Conservation (phyloP, 2,329 filamentous ascomycete species). For the Cryphonectria parasitica region DNA sequence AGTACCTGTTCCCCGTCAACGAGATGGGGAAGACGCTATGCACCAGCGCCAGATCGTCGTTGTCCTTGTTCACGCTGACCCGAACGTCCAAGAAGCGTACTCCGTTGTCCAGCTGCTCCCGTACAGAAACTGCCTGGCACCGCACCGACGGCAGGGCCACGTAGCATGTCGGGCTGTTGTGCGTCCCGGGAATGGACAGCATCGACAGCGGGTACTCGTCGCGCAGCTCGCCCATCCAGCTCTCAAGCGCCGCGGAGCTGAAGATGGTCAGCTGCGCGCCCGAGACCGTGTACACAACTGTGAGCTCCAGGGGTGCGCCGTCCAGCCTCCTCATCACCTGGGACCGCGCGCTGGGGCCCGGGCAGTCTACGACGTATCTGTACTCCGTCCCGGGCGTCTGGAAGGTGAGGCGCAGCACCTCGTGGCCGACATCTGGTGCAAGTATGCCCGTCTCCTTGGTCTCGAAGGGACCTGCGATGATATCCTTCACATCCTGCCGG, state of each 20-base stretch:
- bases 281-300: constrained; percentile 65
- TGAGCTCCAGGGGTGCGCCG: constrained; percentile 54
- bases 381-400: constrained; percentile 58
- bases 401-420: constrained; percentile 76
- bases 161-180: constrained; percentile 89
- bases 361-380: constrained; percentile 73
- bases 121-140: constrained; percentile 81
- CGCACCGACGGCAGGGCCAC: constrained; percentile 88
- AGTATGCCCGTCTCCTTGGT: constrained; percentile 66
- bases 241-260: constrained; percentile 68
- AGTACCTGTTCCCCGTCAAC: constrained; percentile 78
- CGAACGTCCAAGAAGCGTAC: constrained; percentile 94
- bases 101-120: constrained; percentile 82
- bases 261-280: constrained; percentile 65
- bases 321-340: constrained; percentile 31
- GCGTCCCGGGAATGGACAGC: constrained; percentile 90
- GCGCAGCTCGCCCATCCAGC: constrained; percentile 81
- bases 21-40: constrained; percentile 90
- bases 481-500: constrained; percentile 59
- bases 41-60: constrained; percentile 77
- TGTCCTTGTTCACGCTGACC: constrained; percentile 59
- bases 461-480: constrained; percentile 71
- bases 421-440: constrained; percentile 59
- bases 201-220: constrained; percentile 75
- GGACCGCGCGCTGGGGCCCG: constrained; percentile 63